Evolutionary conservation across 2,329 filamentous ascomycete species (phyloP).

Genomic region (Eutypella sp.): DNA sequence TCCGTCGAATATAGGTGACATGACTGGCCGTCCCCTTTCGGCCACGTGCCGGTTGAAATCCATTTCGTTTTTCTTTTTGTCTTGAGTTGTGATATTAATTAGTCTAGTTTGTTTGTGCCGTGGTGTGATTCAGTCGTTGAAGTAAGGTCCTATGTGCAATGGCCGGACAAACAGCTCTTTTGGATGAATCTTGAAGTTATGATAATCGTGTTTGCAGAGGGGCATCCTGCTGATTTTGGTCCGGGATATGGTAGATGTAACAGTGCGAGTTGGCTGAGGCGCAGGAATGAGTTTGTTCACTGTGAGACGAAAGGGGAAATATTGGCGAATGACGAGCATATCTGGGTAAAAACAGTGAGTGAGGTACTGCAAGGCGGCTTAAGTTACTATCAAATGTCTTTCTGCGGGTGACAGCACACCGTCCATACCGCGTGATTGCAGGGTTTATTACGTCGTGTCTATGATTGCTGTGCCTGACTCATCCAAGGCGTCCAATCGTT

Average conservation of each 20-base stretch:
- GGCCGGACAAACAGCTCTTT: not conserved
- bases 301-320: not conserved
- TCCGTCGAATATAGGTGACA: not conserved
- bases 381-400: not conserved
- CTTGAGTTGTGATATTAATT: not conserved
- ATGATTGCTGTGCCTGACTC: not conserved
- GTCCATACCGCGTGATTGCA: not conserved
- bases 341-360: not conserved
- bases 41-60: not conserved
- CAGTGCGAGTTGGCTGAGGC: not conserved
- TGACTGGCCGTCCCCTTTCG: not conserved
- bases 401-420: slow-evolving; percentile 1
- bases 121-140: not conserved
- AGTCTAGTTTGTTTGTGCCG: not conserved
- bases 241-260: not conserved
- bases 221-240: not conserved
- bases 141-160: not conserved
- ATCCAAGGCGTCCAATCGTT: not conserved
- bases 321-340: not conserved
- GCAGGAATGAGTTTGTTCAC: not conserved
- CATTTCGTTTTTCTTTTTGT: not conserved
- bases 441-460: not conserved
- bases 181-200: not conserved
- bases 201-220: not conserved
- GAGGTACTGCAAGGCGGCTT: not conserved